These are phyloP conservation scores for Rozella allomycis DNA, from an alignment of 371 early-diverging fungal species.

Conservation along the genomic window DNA sequence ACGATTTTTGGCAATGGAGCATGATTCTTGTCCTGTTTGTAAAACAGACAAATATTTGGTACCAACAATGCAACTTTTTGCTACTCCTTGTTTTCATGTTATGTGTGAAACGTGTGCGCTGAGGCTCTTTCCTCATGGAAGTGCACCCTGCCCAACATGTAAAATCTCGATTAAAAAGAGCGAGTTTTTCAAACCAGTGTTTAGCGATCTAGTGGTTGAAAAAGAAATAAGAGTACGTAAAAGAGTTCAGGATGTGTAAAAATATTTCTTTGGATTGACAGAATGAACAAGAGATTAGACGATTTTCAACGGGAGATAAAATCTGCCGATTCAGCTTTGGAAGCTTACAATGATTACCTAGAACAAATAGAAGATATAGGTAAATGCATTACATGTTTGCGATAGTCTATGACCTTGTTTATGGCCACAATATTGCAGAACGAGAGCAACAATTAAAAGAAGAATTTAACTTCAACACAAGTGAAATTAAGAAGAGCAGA, in stretches of 20 bases:
- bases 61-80: conserved; percentile 70
- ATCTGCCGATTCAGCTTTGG: conserved; percentile 26
- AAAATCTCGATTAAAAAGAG: conserved; percentile 51
- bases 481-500: too few species aligned
- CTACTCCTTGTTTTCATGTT: conserved; percentile 93
- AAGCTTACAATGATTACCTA: conserved; percentile 66
- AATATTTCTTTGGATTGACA: conserved; percentile 5
- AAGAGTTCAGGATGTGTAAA: conserved; percentile 49
- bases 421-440: too few species aligned
- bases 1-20: conserved; percentile 15
- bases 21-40: conserved; percentile 87
- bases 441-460: too few species aligned
- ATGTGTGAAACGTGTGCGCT: conserved; percentile 85
- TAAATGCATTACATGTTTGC: too few species aligned
- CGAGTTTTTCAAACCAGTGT: conserved; percentile 65
- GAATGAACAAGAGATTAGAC: conserved; percentile 71
- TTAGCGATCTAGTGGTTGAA: conserved; percentile 81
- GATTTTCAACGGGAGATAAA: too few species aligned
- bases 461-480: too few species aligned
- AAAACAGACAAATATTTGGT: conserved; percentile 82
- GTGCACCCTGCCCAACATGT: conserved; percentile 84
- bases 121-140: conserved; percentile 55
- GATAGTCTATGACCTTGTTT: too few species aligned
- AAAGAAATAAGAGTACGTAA: conserved; percentile 79
- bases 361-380: conserved; percentile 76